Evolutionary conservation across 352 stramenopile species (phyloP).

Genomic region (Pythium periplocum): DNA sequence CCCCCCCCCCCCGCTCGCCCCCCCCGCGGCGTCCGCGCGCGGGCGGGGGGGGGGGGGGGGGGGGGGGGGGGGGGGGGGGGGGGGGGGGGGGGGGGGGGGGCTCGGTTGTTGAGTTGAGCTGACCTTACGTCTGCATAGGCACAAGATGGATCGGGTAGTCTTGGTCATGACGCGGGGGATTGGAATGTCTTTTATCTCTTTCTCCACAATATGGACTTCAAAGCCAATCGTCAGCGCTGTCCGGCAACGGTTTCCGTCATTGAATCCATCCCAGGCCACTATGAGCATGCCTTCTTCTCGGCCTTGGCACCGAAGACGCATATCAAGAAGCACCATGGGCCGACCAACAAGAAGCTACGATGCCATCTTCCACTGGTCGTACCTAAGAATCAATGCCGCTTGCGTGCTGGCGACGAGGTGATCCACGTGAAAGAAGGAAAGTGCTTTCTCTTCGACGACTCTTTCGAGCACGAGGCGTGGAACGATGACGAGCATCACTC

Average conservation of each 20-base stretch:
- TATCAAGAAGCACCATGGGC: slow-evolving; percentile 77
- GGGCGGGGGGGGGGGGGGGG: too few species aligned
- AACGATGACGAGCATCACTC: slow-evolving; percentile 84
- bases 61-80: too few species aligned
- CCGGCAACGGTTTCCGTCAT: slow-evolving; percentile 54
- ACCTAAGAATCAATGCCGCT: slow-evolving; percentile 39
- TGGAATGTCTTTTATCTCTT: slow-evolving; percentile 89
- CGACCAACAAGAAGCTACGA: slow-evolving; percentile 91
- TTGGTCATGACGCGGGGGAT: slow-evolving; percentile 73
- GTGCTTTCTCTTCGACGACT: slow-evolving; percentile 98
- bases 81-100: too few species aligned
- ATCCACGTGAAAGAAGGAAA: slow-evolving; percentile 82
- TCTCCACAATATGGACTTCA: slow-evolving; percentile 84
- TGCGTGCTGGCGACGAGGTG: slow-evolving; percentile 70
- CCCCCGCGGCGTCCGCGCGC: too few species aligned
- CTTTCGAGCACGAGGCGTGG: slow-evolving; percentile 98
- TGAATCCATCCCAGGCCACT: slow-evolving; percentile 52
- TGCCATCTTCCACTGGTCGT: slow-evolving; percentile 85
- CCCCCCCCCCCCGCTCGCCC: too few species aligned
- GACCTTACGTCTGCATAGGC: slow-evolving; percentile 20
- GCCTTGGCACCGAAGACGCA: slow-evolving; percentile 75
- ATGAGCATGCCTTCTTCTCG: slow-evolving; percentile 87
- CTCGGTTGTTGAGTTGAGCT: too few species aligned
- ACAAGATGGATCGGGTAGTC: slow-evolving; percentile 63
- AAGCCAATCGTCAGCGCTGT: slow-evolving; percentile 57